Conservation (phyloP, 345 rosid genomes). For the Trapa incisa region DNA sequence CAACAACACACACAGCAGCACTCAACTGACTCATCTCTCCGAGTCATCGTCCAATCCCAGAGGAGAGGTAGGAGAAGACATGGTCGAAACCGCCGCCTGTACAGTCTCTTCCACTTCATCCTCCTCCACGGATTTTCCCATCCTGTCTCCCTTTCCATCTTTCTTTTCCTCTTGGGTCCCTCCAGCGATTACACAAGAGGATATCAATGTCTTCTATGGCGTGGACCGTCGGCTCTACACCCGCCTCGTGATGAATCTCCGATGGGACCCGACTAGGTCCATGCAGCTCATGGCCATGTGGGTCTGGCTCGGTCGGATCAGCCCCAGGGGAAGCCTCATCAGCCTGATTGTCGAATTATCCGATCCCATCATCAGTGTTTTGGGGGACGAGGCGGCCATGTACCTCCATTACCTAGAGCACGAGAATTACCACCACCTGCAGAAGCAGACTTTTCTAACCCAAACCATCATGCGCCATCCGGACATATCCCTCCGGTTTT, state of each 20-base stretch:
- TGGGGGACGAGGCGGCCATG: conserved; percentile 43
- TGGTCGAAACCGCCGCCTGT: not conserved
- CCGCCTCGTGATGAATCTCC: conserved; percentile 27
- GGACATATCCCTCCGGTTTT: conserved; percentile 18
- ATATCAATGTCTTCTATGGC: conserved; percentile 41
- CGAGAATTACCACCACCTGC: conserved; percentile 4
- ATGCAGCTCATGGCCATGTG: conserved; percentile 43
- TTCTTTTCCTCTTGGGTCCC: not conserved
- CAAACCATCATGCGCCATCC: conserved; percentile 11
- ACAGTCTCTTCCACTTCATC: not conserved
- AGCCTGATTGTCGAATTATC: conserved; percentile 15
- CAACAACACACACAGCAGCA: too few species aligned
- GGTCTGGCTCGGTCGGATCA: conserved; percentile 41
- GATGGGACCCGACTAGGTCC: conserved; percentile 34
- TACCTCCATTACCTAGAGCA: conserved; percentile 30
- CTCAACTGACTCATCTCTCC: too few species aligned
- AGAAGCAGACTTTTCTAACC: conserved; percentile 14
- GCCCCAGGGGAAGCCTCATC: conserved; percentile 15
- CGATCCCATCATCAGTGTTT: conserved; percentile 15
- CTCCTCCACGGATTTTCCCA: not conserved
- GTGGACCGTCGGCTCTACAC: conserved; percentile 38
- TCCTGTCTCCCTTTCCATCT: not conserved
- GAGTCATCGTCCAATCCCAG: too few species aligned
- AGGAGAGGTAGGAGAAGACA: too few species aligned
- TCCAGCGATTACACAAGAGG: conserved; percentile 18